Conservation (phyloP, 768 basidiomycete species). For the Suillus plorans region DNA sequence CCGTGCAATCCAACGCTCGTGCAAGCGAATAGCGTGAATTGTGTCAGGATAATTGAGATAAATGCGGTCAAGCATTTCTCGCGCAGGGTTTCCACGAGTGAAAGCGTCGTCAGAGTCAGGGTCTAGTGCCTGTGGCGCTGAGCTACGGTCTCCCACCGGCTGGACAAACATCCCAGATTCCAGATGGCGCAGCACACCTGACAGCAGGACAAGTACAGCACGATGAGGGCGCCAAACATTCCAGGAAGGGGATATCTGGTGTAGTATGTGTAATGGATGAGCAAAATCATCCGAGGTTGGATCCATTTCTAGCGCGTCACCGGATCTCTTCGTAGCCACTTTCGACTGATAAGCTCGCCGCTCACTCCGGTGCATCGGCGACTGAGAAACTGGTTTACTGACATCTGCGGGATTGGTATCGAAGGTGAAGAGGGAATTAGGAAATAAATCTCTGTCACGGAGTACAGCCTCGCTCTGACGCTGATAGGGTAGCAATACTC, state of each 20-base stretch:
- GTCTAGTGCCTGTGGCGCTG: constrained; percentile 22
- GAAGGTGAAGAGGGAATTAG: constrained; percentile 42
- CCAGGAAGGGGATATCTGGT: constrained; percentile 64
- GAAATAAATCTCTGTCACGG: constrained; percentile 28
- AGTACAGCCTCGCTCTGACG: constrained; percentile 25
- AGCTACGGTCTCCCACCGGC: constrained; percentile 31
- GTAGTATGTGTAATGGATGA: constrained; percentile 59
- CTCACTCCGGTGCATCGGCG: constrained; percentile 28
- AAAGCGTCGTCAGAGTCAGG: constrained; percentile 22
- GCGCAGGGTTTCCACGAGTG: constrained; percentile 33
- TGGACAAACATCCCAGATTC: constrained; percentile 48
- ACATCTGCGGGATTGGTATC: constrained; percentile 27
- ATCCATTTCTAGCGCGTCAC: constrained; percentile 12
- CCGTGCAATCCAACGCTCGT: constrained; percentile 34
- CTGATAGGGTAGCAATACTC: constrained; percentile 66
- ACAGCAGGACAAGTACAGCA: constrained; percentile 46
- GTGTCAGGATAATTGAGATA: constrained; percentile 51
- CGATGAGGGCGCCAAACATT: constrained; percentile 65
- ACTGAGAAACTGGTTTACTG: constrained; percentile 25
- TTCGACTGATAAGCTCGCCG: constrained; percentile 27
- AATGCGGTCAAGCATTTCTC: constrained; percentile 44
- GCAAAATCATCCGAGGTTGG: constrained; percentile 46
- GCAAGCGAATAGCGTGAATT: constrained; percentile 30
- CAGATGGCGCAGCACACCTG: constrained; percentile 47
- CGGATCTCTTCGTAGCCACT: constrained; percentile 15